phyloP scores from a whole-genome alignment of 306 rosid species.

The Phaseolus lunatus region DNA sequence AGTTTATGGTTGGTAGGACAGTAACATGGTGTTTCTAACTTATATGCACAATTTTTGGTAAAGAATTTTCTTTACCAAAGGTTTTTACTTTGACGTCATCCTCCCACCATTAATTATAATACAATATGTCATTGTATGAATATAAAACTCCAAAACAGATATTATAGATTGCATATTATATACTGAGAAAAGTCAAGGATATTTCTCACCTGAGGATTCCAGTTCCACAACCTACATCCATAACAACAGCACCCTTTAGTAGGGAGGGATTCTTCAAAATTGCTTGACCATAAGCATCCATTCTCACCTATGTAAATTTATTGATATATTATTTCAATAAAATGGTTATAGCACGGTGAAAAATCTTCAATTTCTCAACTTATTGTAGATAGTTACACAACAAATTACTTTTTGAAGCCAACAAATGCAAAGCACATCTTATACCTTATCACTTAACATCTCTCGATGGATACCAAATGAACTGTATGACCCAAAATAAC shows the following conservation, averaged over 20 bases:
- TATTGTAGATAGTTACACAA: slow-evolving; percentile 30
- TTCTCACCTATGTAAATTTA: slow-evolving; percentile 75
- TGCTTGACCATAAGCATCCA: slow-evolving; percentile 88
- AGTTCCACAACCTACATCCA: slow-evolving; percentile 98
- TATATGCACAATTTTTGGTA: not conserved
- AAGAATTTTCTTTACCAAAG: slow-evolving; percentile 4
- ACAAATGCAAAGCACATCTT: slow-evolving; percentile 24
- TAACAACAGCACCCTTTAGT: slow-evolving; percentile 70
- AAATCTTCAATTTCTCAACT: slow-evolving; percentile 3
- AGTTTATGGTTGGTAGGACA: not conserved
- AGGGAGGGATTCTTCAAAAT: slow-evolving; percentile 85
- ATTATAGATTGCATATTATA: not conserved
- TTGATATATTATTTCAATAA: slow-evolving; percentile 17
- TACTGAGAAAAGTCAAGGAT: slow-evolving; percentile 28
- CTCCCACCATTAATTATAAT: slow-evolving; percentile 22
- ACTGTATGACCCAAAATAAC: slow-evolving; percentile 88
- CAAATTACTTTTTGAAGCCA: slow-evolving; percentile 30
- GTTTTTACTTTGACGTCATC: not conserved
- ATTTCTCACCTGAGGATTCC: slow-evolving; percentile 86
- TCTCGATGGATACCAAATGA: slow-evolving; percentile 95
- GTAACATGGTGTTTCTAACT: not conserved
- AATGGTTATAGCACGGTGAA: slow-evolving; percentile 19
- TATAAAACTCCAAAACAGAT: slow-evolving; percentile 1
- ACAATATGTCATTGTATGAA: slow-evolving; percentile 1
- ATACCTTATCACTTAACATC: slow-evolving; percentile 95